Percentiles rank a stretch among this genome's conserved stretches.
These are phyloP conservation scores for Adansonia digitata DNA, from an alignment of 345 rosid species.

Conservation along the genomic window DNA sequence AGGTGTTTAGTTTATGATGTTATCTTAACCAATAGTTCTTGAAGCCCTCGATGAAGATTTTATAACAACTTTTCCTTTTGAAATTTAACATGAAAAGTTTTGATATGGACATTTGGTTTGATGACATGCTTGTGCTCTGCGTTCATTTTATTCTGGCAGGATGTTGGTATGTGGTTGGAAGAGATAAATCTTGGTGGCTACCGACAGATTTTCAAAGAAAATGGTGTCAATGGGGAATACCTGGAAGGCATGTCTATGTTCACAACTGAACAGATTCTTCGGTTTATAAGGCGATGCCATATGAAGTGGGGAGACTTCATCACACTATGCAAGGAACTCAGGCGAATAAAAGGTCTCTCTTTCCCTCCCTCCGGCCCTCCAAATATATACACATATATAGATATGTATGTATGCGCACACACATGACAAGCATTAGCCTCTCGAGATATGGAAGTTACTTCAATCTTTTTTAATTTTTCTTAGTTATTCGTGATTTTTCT, in stretches of 20 bases:
- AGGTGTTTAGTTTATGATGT: neutral
- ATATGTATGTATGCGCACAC: too few species aligned
- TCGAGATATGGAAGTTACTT: neutral
- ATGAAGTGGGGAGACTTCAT: conserved; percentile 99
- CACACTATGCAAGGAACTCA: conserved; percentile 89
- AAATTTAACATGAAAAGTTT: neutral
- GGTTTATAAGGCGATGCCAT: conserved; percentile 95
- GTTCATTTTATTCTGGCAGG: conserved; percentile 34
- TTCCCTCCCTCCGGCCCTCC: too few species aligned
- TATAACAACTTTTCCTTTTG: neutral
- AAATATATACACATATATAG: too few species aligned
- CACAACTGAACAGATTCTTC: conserved; percentile 95
- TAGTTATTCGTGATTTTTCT: too few species aligned
- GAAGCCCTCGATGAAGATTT: neutral
- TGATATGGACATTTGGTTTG: neutral
- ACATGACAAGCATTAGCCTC: too few species aligned
- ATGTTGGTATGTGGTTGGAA: conserved; percentile 94
- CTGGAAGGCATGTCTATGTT: conserved; percentile 94
- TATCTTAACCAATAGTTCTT: neutral
- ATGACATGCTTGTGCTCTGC: neutral
- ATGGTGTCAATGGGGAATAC: conserved; percentile 90
- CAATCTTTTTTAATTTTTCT: neutral
- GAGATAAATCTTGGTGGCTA: conserved; percentile 86
- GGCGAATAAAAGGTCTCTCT: conserved; percentile 81
- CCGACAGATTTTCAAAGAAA: conserved; percentile 84